Evolutionary conservation across 2,329 filamentous ascomycete genomes (phyloP).

Genomic region (Biscogniauxia marginata): DNA sequence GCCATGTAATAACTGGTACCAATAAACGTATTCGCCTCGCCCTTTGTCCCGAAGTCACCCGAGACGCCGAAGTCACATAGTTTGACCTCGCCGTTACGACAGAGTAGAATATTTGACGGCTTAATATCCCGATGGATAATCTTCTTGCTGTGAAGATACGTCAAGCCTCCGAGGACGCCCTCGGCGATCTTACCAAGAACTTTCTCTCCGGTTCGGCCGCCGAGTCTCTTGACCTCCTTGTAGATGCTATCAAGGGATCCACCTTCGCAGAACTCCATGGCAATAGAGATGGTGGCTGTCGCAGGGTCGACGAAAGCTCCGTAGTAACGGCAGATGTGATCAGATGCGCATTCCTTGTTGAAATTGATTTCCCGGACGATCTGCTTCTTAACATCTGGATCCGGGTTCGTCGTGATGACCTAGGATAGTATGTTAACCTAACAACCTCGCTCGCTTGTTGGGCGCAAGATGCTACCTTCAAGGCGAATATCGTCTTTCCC

Average conservation of each 20-base stretch:
- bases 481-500: constrained; percentile 89
- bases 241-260: constrained; percentile 96
- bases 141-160: constrained; percentile 90
- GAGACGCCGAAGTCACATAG: constrained; percentile 98
- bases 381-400: constrained; percentile 97
- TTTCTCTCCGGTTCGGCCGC: constrained; percentile 93
- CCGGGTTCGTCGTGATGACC: constrained; percentile 98
- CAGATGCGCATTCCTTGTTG: constrained; percentile 95
- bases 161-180: constrained; percentile 88
- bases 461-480: constrained; percentile 67
- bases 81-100: constrained; percentile 90
- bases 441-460: constrained; percentile 9
- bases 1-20: constrained; percentile 99
- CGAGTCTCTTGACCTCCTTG: constrained; percentile 92
- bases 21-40: constrained; percentile 98
- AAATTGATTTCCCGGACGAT: constrained; percentile 95
- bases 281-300: constrained; percentile 96
- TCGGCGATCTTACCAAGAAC: constrained; percentile 96
- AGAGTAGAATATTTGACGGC: constrained; percentile 93
- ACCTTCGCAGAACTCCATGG: constrained; percentile 98
- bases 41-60: constrained; percentile 97
- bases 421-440: constrained; percentile 37
- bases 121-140: constrained; percentile 99
- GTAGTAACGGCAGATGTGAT: constrained; percentile 97
- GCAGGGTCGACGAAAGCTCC: constrained; percentile 94